Evolutionary conservation across 2,329 filamentous ascomycete species (phyloP), one percentile per base, ranked within the genome.

Genomic region (Iodosphaeria phyllophila): DNA sequence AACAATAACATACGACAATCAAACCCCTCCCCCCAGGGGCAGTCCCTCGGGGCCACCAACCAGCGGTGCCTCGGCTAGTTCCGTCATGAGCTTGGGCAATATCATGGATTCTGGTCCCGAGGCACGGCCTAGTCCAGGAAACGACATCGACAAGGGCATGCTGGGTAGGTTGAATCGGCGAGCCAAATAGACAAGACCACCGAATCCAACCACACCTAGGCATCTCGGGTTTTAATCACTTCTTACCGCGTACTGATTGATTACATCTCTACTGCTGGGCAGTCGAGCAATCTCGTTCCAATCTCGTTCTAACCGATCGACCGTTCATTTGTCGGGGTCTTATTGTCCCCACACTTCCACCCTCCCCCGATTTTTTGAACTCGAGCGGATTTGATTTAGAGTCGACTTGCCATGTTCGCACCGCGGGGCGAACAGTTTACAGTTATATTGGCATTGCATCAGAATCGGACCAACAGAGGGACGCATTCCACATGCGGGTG

Each of bases 61-160:
- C 13, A 43, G 41, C 16, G 43, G 43, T 18, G 43, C 43, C 17
- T 49, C 47, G 13, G 51, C 49, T 30, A 50, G 43, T 29, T 61
- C 58, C n/a, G 51, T 60, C 13, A 65, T 64, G 60, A 64, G 57
- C 35, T 36, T 63, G 20, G 58, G 54, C 37, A 60, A 58, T 29
- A 43, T 62, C 31, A 55, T 64, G 38, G 60, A 57, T 25, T 36
- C 37, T 9, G 37, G 29, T 47, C 47, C 23, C 5, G 13, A 11
- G 13, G 11, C 21, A 8, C n/a, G n/a, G n/a, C n/a, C n/a, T 43
- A 47, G 24, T 47, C 48, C 23, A 36, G 48, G 9, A 35, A 57
- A 50, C 34, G 61, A 66, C 28, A 64, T 67, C 29, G 64, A 68
- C 35, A 52, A 53, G 34, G 54, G 47, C 30, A 68, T 68, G 64